A percentile compares a stretch with the other conserved stretches of the same genome.
Conservation (phyloP, 2,329 filamentous ascomycete species). For the Didymella sp. region DNA sequence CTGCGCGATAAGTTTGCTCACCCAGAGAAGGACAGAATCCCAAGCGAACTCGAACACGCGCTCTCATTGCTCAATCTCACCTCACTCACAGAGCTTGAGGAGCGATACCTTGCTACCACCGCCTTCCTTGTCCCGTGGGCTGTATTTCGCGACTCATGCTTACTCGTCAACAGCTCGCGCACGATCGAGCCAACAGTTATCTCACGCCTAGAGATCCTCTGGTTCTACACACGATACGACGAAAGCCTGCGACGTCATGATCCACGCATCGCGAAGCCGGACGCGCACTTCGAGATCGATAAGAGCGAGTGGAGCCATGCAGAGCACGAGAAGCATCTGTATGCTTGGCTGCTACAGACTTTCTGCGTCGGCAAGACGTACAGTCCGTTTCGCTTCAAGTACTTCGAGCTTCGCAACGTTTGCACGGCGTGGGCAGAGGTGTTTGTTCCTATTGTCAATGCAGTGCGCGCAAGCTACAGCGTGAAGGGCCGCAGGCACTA, state of each 20-base stretch:
- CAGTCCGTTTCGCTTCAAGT: slow-evolving; percentile 38
- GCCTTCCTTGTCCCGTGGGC: slow-evolving; percentile 45
- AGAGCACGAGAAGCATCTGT: slow-evolving; percentile 44
- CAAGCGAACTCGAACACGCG: slow-evolving; percentile 29
- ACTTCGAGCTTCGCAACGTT: slow-evolving; percentile 39
- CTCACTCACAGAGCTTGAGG: slow-evolving; percentile 33
- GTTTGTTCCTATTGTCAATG: slow-evolving; percentile 42
- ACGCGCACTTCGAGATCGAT: slow-evolving; percentile 31
- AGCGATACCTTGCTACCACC: slow-evolving; percentile 35
- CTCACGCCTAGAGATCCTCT: slow-evolving; percentile 35
- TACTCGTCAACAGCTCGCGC: slow-evolving; percentile 28
- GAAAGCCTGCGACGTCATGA: slow-evolving; percentile 39
- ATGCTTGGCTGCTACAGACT: slow-evolving; percentile 43
- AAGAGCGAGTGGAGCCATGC: slow-evolving; percentile 36
- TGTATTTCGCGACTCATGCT: slow-evolving; percentile 38
- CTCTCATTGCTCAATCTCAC: slow-evolving; percentile 35
- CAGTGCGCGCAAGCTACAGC: slow-evolving; percentile 39
- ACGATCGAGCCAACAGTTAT: slow-evolving; percentile 25
- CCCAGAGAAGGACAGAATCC: slow-evolving; percentile 24
- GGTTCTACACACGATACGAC: slow-evolving; percentile 45
- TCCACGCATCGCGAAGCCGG: slow-evolving; percentile 28
- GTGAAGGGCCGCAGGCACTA: slow-evolving; percentile 38
- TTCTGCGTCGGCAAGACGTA: slow-evolving; percentile 42
- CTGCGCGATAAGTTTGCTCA: slow-evolving; percentile 26
- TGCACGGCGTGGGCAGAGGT: slow-evolving; percentile 40